Conservation (phyloP, 2,329 filamentous ascomycete genomes). For the Pseudovirgaria hyperparasitica region DNA sequence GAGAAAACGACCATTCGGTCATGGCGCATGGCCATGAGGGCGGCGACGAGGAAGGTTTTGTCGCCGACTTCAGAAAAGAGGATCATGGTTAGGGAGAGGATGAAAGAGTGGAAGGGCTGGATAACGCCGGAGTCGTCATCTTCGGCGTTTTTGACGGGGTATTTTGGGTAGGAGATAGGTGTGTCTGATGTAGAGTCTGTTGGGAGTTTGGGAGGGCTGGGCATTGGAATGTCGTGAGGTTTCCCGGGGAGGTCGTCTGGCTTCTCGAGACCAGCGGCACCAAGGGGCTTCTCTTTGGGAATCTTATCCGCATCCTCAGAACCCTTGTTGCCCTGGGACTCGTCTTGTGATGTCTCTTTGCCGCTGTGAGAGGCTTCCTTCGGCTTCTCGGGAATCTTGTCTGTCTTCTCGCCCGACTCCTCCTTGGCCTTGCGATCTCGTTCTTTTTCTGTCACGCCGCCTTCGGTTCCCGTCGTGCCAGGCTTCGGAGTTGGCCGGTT, state of each 20-base stretch:
- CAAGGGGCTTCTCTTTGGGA: slow-evolving; percentile 25
- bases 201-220: slow-evolving; percentile 49
- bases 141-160: slow-evolving; percentile 17
- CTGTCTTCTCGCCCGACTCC: slow-evolving; percentile 49
- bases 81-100: slow-evolving; percentile 94
- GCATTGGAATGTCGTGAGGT: slow-evolving; percentile 61
- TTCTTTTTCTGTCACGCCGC: slow-evolving; percentile 77
- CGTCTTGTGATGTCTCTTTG: slow-evolving; percentile 43
- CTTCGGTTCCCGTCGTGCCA: slow-evolving; percentile 78
- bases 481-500: slow-evolving; percentile 62
- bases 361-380: slow-evolving; percentile 79
- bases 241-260: slow-evolving; percentile 68
- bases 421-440: slow-evolving; percentile 61
- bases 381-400: slow-evolving; percentile 69
- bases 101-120: slow-evolving; percentile 72
- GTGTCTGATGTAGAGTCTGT: slow-evolving; percentile 36
- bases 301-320: slow-evolving; percentile 28
- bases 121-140: slow-evolving; percentile 50
- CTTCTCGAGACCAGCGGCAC: slow-evolving; percentile 48
- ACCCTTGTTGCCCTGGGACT: slow-evolving; percentile 6
- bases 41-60: slow-evolving; percentile 95
- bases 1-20: slow-evolving; percentile 87
- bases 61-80: slow-evolving; percentile 93
- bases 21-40: slow-evolving; percentile 98
- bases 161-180: slow-evolving; percentile 11